Evolutionary conservation across 1,139 yeast species (phyloP).

Genomic region (Yamadazyma blattariae): DNA sequence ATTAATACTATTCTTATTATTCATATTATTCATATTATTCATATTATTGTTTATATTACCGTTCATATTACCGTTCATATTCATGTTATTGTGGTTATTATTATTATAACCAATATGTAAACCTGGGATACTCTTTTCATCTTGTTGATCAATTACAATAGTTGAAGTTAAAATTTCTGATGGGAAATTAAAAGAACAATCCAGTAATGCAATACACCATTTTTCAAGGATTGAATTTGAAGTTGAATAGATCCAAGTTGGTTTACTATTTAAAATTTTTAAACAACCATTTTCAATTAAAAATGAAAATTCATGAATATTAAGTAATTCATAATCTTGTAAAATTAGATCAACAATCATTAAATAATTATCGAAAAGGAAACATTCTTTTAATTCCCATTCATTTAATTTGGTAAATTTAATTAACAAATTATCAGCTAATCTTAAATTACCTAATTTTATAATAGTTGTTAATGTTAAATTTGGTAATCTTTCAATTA

Average conservation of each 20-base stretch:
- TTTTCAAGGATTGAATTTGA: slow-evolving; percentile 34
- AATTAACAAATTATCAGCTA: slow-evolving; percentile 33
- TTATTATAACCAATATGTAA: too few species aligned
- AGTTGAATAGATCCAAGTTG: slow-evolving; percentile 20
- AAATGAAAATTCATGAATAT: slow-evolving; percentile 6
- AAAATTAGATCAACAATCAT: slow-evolving; percentile 13
- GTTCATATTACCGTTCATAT: too few species aligned
- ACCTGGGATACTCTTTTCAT: too few species aligned
- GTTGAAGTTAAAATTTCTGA: slow-evolving; percentile 38
- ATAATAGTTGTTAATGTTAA: slow-evolving; percentile 25
- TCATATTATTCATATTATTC: too few species aligned
- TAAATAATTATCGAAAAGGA: slow-evolving; percentile 33
- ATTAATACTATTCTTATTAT: too few species aligned
- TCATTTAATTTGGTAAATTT: slow-evolving; percentile 3
- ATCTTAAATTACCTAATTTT: slow-evolving; percentile 33
- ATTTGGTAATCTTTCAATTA: slow-evolving; percentile 22
- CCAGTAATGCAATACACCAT: slow-evolving; percentile 46
- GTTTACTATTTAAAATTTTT: slow-evolving; percentile 2
- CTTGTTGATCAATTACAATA: slow-evolving; percentile 11
- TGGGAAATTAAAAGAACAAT: slow-evolving; percentile 30
- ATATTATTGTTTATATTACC: too few species aligned
- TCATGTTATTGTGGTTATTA: too few species aligned
- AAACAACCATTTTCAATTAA: slow-evolving; percentile 9
- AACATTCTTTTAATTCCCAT: slow-evolving; percentile 20
- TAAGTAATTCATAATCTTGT: slow-evolving; percentile 2